A percentile compares a stretch with the other conserved stretches of the same genome.
These are phyloP conservation scores for Irpex sp. DNA, from an alignment of 1,284 basidiomycete genomes.

Conservation along the genomic window DNA sequence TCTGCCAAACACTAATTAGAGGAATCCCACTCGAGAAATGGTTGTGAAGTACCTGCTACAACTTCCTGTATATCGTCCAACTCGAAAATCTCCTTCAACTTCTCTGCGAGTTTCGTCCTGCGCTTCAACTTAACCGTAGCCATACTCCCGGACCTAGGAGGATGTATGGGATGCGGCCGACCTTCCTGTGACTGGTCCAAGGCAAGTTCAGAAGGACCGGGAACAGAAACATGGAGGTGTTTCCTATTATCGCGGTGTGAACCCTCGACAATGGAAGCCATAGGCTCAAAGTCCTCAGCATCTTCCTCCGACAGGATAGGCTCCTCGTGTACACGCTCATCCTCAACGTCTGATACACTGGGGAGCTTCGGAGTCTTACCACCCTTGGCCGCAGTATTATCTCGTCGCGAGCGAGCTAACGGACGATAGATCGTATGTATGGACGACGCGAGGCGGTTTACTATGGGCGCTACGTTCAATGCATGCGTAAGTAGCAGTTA, in stretches of 20 bases:
- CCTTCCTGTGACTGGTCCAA: slow-evolving; percentile 6
- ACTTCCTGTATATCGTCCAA: slow-evolving; percentile 79
- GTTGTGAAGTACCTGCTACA: slow-evolving; percentile 57
- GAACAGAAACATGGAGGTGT: slow-evolving; percentile 4
- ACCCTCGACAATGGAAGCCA: background rate
- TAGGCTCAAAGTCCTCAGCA: slow-evolving; percentile 52
- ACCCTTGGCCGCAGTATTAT: slow-evolving; percentile 23
- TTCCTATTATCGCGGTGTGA: background rate
- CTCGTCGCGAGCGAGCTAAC: slow-evolving; percentile 60
- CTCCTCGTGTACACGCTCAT: slow-evolving; percentile 26
- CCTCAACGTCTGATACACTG: slow-evolving; percentile 25
- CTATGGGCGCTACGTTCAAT: slow-evolving; percentile 13
- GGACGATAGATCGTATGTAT: slow-evolving; percentile 83
- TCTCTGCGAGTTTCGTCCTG: slow-evolving; percentile 72
- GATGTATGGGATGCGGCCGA: slow-evolving; percentile 1
- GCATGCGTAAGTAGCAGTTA: background rate
- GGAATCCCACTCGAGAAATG: slow-evolving; percentile 5
- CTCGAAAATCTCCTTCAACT: slow-evolving; percentile 83
- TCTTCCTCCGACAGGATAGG: slow-evolving; percentile 45
- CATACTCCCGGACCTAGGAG: slow-evolving; percentile 57
- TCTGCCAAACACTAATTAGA: slow-evolving; percentile 40
- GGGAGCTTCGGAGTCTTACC: slow-evolving; percentile 17
- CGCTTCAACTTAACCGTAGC: slow-evolving; percentile 69
- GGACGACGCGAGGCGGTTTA: slow-evolving; percentile 65
- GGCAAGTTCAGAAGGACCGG: slow-evolving; percentile 12